A percentile compares a stretch with the other conserved stretches of the same genome.
Conservation (phyloP, 148 eudicot genomes). For the Limonium bicolor region DNA sequence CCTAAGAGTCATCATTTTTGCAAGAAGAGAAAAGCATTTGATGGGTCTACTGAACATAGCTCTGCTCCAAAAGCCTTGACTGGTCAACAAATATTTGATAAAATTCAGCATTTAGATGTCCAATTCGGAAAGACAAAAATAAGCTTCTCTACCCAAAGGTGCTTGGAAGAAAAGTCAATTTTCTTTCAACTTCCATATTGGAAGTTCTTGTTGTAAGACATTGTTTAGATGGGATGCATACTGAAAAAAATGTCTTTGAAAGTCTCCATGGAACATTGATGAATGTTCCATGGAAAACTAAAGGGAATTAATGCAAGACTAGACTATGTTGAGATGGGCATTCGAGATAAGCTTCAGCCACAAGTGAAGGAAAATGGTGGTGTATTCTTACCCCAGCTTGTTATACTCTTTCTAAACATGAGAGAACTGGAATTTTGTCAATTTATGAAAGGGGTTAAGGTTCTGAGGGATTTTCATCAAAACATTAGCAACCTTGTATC, state of each 20-base stretch:
- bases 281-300: neutral
- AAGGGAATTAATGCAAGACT: neutral
- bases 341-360: neutral
- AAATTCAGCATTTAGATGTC: neutral
- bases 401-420: constrained; percentile 1
- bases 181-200: neutral
- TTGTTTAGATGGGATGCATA: constrained; percentile 5
- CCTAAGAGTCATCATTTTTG: neutral
- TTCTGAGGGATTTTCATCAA: constrained; percentile 1
- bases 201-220: neutral
- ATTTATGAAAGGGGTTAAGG: constrained; percentile 3
- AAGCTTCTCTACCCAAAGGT: neutral
- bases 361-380: neutral
- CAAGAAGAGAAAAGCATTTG: neutral
- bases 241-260: constrained; percentile 3
- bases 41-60: neutral
- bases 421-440: neutral
- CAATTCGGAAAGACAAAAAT: neutral
- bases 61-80: neutral
- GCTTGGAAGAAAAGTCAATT: constrained; percentile 4
- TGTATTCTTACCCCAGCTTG: neutral
- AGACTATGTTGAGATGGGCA: neutral
- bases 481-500: neutral
- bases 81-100: neutral
- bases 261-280: neutral